Conservation (phyloP, 768 basidiomycete genomes). For the Mycena haematopus region DNA sequence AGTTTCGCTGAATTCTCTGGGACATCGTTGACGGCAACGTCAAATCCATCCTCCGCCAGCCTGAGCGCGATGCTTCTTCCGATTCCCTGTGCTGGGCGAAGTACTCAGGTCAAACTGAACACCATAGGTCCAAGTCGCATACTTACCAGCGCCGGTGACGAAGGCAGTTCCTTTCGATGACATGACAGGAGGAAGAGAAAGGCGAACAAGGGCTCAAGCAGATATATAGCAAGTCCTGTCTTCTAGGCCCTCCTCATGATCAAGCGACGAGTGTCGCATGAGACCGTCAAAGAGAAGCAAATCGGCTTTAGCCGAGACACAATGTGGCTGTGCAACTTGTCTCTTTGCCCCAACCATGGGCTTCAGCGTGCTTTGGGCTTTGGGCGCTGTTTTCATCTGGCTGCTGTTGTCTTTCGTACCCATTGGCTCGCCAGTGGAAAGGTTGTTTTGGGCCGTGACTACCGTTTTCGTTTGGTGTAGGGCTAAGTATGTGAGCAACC, state of each 20-base stretch:
- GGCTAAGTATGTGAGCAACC: too few relatives aligned
- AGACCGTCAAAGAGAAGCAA: too few relatives aligned
- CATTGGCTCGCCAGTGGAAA: neutral
- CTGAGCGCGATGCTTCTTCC: constrained; percentile 42
- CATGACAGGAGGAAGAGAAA: constrained; percentile 1
- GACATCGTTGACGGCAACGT: constrained; percentile 44
- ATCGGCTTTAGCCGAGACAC: too few relatives aligned
- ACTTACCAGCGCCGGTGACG: neutral
- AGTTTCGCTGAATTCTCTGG: constrained; percentile 30
- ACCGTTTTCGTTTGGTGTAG: neutral
- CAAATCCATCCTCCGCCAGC: constrained; percentile 44
- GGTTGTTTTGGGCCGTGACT: neutral
- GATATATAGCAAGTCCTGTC: too few relatives aligned
- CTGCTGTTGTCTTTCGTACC: neutral
- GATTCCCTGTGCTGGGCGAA: constrained; percentile 30
- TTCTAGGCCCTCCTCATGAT: too few relatives aligned
- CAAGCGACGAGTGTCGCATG: too few relatives aligned
- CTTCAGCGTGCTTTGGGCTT: too few relatives aligned
- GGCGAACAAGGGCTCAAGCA: neutral
- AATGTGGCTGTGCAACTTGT: too few relatives aligned
- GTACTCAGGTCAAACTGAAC: neutral
- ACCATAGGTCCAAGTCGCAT: neutral
- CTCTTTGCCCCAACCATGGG: too few relatives aligned
- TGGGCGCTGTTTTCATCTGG: neutral
- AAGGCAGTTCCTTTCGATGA: constrained; percentile 31